A percentile compares a stretch with the other conserved stretches of the same genome.
Evolutionary conservation across 257 asterid genomes (phyloP).

Genomic region (Solanum arcanum): DNA sequence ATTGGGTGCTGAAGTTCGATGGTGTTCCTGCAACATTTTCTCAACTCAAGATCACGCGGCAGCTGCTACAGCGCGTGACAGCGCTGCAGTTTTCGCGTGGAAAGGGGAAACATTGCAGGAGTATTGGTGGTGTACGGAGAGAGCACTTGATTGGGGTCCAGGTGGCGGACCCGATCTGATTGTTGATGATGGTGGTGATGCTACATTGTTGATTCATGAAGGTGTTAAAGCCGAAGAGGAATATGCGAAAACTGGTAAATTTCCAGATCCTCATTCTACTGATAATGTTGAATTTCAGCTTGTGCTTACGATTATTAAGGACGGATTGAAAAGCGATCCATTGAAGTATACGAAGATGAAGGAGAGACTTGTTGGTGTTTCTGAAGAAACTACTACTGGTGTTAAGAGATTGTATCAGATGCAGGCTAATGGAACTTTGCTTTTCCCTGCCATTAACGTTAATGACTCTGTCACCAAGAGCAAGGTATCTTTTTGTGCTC

Average conservation of each 20-base stretch:
- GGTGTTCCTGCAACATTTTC: constrained; percentile 91
- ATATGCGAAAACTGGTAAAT: constrained; percentile 34
- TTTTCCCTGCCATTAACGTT: constrained; percentile 80
- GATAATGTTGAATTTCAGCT: constrained; percentile 78
- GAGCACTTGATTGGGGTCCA: constrained; percentile 85
- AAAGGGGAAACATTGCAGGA: constrained; percentile 61
- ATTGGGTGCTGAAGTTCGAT: constrained; percentile 72
- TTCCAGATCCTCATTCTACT: constrained; percentile 66
- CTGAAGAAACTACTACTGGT: constrained; percentile 91
- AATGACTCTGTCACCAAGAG: constrained; percentile 88
- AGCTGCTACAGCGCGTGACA: constrained; percentile 75
- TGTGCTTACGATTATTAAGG: constrained; percentile 55
- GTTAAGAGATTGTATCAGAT: constrained; percentile 89
- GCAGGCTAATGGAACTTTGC: constrained; percentile 67
- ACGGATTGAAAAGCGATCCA: constrained; percentile 61
- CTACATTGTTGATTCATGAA: constrained; percentile 71
- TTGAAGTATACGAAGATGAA: constrained; percentile 63
- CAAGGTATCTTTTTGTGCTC: constrained; percentile 39
- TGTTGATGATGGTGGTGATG: constrained; percentile 88
- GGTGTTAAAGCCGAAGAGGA: constrained; percentile 89
- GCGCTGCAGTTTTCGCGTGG: constrained; percentile 90
- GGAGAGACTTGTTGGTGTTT: constrained; percentile 74
- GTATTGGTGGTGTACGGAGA: constrained; percentile 96
- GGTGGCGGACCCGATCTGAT: constrained; percentile 79
- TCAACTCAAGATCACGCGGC: constrained; percentile 91